Percentiles rank a stretch among this genome's conserved stretches.
These are phyloP conservation scores for Fusarium circinatum DNA, from an alignment of 2,329 filamentous ascomycete species.

Conservation along the genomic window DNA sequence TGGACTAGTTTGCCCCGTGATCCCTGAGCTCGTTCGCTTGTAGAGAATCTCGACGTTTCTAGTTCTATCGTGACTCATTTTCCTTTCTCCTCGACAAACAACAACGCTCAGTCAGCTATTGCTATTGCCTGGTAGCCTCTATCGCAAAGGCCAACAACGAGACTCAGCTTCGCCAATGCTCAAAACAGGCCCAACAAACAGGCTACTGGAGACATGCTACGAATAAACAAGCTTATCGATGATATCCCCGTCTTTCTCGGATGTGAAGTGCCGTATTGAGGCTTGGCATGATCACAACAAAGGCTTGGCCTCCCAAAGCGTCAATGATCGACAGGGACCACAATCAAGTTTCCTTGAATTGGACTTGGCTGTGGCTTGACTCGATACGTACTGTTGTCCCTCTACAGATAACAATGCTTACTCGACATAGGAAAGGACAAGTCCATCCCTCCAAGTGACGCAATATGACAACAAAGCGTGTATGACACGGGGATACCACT, in stretches of 20 bases:
- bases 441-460: background rate
- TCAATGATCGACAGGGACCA: constrained; percentile 23
- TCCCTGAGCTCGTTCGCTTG: constrained; percentile 5
- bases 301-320: background rate
- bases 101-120: no score
- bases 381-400: background rate
- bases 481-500: background rate
- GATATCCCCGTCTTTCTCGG: constrained; percentile 23
- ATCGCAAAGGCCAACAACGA: background rate
- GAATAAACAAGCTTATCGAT: constrained; percentile 32
- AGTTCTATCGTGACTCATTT: constrained; percentile 8
- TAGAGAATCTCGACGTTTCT: constrained; percentile 16
- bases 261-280: constrained; percentile 21
- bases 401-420: background rate
- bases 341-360: constrained; percentile 14
- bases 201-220: constrained; percentile 24
- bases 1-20: constrained; percentile 4
- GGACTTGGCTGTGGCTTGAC: constrained; percentile 16
- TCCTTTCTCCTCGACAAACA: background rate
- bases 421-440: background rate
- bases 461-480: constrained; percentile 5
- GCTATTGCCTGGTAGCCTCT: background rate
- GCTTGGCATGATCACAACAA: constrained; percentile 18
- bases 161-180: background rate
- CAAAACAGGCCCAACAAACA: constrained; percentile 27